A percentile compares a stretch with the other conserved stretches of the same genome.
phyloP scores from a whole-genome alignment of 352 stramenopile species.

The Phytophthora palmivora region DNA sequence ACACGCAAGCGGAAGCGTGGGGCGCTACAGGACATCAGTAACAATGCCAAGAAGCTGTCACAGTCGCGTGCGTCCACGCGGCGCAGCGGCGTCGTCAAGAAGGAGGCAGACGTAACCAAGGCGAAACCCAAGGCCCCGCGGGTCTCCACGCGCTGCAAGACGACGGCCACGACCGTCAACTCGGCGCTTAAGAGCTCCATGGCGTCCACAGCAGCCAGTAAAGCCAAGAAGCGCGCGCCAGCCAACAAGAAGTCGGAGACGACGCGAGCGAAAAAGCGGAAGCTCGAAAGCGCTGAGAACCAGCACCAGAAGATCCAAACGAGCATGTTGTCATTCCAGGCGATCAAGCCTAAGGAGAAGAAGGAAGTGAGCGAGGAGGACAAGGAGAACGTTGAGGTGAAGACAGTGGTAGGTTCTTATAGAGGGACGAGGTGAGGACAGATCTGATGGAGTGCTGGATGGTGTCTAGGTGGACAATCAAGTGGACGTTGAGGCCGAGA shows the following conservation, averaged over 20 bases:
- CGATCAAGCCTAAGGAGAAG: slow-evolving; percentile 24
- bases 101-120: slow-evolving; percentile 12
- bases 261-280: slow-evolving; percentile 49
- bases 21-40: slow-evolving; percentile 85
- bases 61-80: slow-evolving; percentile 8
- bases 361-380: neutral
- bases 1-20: slow-evolving; percentile 80
- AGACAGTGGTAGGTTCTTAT: slow-evolving; percentile 18
- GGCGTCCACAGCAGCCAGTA: slow-evolving; percentile 23
- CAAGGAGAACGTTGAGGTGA: slow-evolving; percentile 23
- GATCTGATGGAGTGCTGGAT: slow-evolving; percentile 3
- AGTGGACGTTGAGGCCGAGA: slow-evolving; percentile 2
- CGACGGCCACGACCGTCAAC: slow-evolving; percentile 31
- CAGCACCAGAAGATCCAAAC: slow-evolving; percentile 68
- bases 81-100: slow-evolving; percentile 27
- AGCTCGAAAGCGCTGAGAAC: slow-evolving; percentile 50
- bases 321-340: slow-evolving; percentile 75
- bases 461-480: slow-evolving; percentile 20
- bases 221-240: slow-evolving; percentile 36
- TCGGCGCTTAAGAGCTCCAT: slow-evolving; percentile 35
- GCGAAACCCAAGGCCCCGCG: slow-evolving; percentile 7
- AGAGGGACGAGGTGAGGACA: slow-evolving; percentile 6
- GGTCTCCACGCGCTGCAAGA: slow-evolving; percentile 23
- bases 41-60: slow-evolving; percentile 56
- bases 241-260: slow-evolving; percentile 40